Conservation (phyloP, 495 filamentous ascomycete species). For the Clavariopsis aquatica region DNA sequence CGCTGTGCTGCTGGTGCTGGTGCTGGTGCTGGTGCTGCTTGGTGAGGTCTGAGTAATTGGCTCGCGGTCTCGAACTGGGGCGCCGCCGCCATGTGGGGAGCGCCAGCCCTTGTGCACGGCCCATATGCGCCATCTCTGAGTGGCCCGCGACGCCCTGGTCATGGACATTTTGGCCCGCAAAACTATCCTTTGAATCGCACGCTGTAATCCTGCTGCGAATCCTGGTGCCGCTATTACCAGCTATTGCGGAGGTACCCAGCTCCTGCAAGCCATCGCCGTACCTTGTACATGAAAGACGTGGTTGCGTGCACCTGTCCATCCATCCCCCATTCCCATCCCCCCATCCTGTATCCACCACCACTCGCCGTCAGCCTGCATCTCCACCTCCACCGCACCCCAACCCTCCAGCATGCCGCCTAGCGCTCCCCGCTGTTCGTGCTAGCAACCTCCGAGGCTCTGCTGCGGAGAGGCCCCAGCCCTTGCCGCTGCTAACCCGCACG, state of each 20-base stretch:
- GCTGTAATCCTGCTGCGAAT: conserved; percentile 13
- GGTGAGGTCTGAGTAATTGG: conserved; percentile 29
- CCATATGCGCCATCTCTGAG: neutral
- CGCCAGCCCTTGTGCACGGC: neutral
- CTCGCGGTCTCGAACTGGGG: conserved; percentile 18
- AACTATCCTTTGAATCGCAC: neutral
- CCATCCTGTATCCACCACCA: neutral
- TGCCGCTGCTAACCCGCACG: neutral
- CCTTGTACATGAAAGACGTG: neutral
- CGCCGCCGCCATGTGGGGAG: conserved; percentile 15
- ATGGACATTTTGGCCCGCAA: neutral
- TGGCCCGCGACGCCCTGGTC: neutral
- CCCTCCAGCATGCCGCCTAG: neutral
- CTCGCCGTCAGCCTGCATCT: conserved; percentile 7
- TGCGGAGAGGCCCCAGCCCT: neutral
- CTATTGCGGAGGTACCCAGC: neutral
- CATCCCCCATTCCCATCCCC: neutral
- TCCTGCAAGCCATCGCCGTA: conserved; percentile 14
- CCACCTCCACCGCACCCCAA: neutral
- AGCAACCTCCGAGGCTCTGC: neutral
- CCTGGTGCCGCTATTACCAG: conserved; percentile 24
- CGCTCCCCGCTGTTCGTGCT: conserved; percentile 1
- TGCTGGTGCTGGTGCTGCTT: conserved; percentile 10
- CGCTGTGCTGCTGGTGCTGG: neutral
- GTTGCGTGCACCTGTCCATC: neutral